Evolutionary conservation across 805 yeast species (phyloP).

Genomic region (Myxozyma monticola): DNA sequence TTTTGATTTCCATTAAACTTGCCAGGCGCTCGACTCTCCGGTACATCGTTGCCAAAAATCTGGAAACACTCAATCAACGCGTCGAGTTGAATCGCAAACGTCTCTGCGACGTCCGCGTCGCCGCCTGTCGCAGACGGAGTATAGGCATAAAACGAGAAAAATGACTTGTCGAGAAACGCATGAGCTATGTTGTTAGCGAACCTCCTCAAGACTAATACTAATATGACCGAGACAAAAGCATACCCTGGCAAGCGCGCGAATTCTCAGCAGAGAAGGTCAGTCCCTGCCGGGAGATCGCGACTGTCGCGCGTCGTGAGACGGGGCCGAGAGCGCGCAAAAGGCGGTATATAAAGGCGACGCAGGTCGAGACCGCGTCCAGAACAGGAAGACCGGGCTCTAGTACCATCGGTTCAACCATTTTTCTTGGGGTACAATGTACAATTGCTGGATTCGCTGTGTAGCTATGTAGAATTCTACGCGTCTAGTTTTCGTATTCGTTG

Average conservation of each 20-base stretch:
- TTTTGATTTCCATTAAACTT: no score
- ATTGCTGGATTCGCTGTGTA: no score
- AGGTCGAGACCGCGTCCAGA: constrained; percentile 25
- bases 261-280: constrained; percentile 22
- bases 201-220: neutral
- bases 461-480: no score
- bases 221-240: neutral
- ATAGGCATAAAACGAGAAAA: constrained; percentile 21
- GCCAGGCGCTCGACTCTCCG: neutral
- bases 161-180: constrained; percentile 14
- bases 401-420: no score
- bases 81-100: constrained; percentile 16
- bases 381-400: neutral
- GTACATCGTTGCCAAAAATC: constrained; percentile 19
- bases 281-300: constrained; percentile 17
- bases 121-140: constrained; percentile 4
- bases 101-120: constrained; percentile 3
- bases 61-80: constrained; percentile 27
- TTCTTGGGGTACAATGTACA: no score
- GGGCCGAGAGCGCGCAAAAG: constrained; percentile 14
- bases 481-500: no score
- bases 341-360: constrained; percentile 25
- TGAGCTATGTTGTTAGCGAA: constrained; percentile 16
- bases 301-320: constrained; percentile 22
- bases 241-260: constrained; percentile 15